Evolutionary conservation across 345 rosid genomes (phyloP), one percentile per base, ranked within the genome.

Genomic region (Eucalyptus globulus): DNA sequence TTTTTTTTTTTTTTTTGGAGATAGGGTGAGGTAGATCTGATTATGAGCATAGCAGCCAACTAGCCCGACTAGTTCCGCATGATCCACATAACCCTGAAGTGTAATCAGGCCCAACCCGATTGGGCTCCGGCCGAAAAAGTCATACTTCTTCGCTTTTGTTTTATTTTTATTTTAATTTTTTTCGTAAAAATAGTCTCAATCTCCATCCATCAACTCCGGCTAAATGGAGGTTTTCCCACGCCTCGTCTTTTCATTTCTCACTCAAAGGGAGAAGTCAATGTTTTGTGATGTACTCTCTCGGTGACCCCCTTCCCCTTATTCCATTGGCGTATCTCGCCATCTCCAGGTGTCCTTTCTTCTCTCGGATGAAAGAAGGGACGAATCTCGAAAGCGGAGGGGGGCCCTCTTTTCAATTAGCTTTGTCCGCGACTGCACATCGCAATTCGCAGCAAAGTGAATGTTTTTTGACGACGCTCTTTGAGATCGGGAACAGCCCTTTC

Each of bases 41-140:
- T 72, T 24, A 37, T 37, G 45, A 72, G 26, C 45, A 37, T 19
- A 8, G 81, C 8, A 1, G 14, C 26, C 27, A 34, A 17, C 5
- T 3, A 34, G 81, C 26, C 45, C 4, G 5, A 9, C 45, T 11
- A 5, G 1, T 17, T 19, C 1, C 4, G 0, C 2, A 2, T 2
- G 7, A 1, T 17, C 24, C 40, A 19, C 45, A 37, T 19, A 34
- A 19, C 1, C 45, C 7, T 12, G 3, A 34, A 72, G 45, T 3
- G 8, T 19, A 69, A 69, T 69, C 43, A 5, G 6, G 24, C 80
- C 21, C 80, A 17, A 16, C 40, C 4, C 5, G 7, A 34, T 69
- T 31, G 24, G 43, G 24, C 24, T 69, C 4, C 0, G 4, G 80
- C 43, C 1, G 6, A 56, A 56, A 56, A 56, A 56, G 62, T 56